Conservation (phyloP, 2,329 filamentous ascomycete genomes). For the Cryphonectria japonica region DNA sequence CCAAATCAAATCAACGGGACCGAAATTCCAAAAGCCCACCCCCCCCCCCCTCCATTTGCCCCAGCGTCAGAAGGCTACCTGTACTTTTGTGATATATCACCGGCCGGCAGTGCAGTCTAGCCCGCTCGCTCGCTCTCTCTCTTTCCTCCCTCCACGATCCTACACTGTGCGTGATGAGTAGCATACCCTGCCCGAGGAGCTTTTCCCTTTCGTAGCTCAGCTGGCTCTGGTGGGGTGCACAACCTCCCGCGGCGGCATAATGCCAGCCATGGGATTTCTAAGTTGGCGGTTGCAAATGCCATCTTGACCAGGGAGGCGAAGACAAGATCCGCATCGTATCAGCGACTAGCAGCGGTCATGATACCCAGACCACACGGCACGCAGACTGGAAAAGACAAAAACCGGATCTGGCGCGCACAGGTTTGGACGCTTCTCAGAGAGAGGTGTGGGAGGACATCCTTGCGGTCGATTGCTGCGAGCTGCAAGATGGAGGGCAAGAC, state of each 20-base stretch:
- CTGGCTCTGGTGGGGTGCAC: background rate
- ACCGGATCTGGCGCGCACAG: slow-evolving; percentile 6
- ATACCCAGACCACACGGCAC: slow-evolving; percentile 11
- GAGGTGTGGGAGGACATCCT: slow-evolving; percentile 10
- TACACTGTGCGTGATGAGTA: background rate
- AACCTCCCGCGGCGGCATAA: background rate
- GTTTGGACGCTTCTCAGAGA: background rate
- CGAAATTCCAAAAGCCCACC: background rate
- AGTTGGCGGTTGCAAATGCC: slow-evolving; percentile 4
- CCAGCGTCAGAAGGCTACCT: slow-evolving; percentile 5
- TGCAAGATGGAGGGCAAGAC: background rate
- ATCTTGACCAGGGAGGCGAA: background rate
- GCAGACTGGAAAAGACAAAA: background rate
- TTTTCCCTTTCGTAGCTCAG: background rate
- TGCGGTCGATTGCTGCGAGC: background rate
- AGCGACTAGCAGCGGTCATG: slow-evolving; percentile 17
- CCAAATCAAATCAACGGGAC: slow-evolving; percentile 1
- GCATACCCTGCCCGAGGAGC: slow-evolving; percentile 8
- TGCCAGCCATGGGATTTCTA: slow-evolving; percentile 10
- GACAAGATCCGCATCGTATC: slow-evolving; percentile 16
- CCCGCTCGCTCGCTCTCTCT: too few relatives aligned
- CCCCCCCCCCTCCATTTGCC: background rate
- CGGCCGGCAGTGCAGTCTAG: slow-evolving; percentile 12
- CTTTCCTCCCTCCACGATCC: background rate
- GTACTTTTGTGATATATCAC: slow-evolving; percentile 3